A percentile compares a stretch with the other conserved stretches of the same genome.
Conservation (phyloP, 2,329 filamentous ascomycete species). For the Pseudogymnoascus sp. region DNA sequence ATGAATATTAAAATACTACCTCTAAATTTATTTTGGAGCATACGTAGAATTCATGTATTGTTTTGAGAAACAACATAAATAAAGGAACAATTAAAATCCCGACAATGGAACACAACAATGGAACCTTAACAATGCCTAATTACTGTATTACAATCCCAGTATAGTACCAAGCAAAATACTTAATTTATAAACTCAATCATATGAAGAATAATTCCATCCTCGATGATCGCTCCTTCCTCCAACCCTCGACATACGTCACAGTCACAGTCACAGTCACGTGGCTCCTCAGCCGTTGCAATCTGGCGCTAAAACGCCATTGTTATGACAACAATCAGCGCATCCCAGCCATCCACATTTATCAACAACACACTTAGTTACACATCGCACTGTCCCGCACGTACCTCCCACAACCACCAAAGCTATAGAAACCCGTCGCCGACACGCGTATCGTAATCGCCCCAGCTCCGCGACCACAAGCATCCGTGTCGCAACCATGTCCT, state of each 20-base stretch:
- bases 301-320: slow-evolving; percentile 10
- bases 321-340: slow-evolving; percentile 11
- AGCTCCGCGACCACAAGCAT: slow-evolving; percentile 36
- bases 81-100: not conserved
- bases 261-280: slow-evolving; percentile 9
- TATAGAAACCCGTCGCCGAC: slow-evolving; percentile 15
- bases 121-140: not conserved
- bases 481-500: slow-evolving; percentile 47
- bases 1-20: not conserved
- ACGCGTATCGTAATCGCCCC: slow-evolving; percentile 33
- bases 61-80: not conserved
- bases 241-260: not conserved
- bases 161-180: not conserved
- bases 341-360: slow-evolving; percentile 10
- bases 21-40: not conserved
- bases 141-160: not conserved
- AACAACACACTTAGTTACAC: slow-evolving; percentile 11
- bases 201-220: not conserved
- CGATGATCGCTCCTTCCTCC: not conserved
- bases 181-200: not conserved
- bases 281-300: not conserved
- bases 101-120: not conserved
- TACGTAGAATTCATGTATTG: not conserved
- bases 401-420: slow-evolving; percentile 25
- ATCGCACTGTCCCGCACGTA: slow-evolving; percentile 11